Percentiles rank a stretch among this genome's conserved stretches.
phyloP scores from a whole-genome alignment of 1,284 basidiomycete species.

The Trametes sp. region DNA sequence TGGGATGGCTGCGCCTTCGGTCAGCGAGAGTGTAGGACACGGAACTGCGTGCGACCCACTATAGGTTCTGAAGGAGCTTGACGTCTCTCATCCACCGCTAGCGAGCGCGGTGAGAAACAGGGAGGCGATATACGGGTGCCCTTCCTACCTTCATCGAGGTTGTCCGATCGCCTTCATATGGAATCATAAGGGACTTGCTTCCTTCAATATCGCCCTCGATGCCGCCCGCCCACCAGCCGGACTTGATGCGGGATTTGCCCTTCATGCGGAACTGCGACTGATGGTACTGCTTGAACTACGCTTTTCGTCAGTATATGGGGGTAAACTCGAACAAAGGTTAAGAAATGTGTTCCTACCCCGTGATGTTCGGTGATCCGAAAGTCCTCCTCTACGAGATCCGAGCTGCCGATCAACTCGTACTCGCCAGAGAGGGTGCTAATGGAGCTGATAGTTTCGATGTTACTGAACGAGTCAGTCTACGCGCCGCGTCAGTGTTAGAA shows the following conservation, averaged over 20 bases:
- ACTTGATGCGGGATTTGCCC: conserved; percentile 45
- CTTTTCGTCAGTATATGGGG: too few species aligned
- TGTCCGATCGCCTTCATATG: conserved; percentile 49
- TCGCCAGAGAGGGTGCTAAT: background rate
- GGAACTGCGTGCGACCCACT: conserved; percentile 40
- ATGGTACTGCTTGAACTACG: conserved; percentile 58
- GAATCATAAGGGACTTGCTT: conserved; percentile 50
- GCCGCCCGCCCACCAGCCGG: conserved; percentile 57
- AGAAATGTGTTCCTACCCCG: conserved; percentile 41
- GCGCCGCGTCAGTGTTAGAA: background rate
- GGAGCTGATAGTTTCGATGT: background rate
- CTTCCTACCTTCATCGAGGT: conserved; percentile 45
- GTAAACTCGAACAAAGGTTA: too few species aligned
- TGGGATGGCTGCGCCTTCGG: conserved; percentile 52
- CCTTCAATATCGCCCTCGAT: conserved; percentile 51
- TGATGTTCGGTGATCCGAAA: conserved; percentile 37
- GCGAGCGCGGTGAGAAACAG: background rate
- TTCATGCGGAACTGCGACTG: conserved; percentile 53
- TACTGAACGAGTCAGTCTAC: conserved; percentile 4
- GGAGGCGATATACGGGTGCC: background rate
- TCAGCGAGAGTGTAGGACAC: background rate
- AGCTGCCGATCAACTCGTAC: background rate
- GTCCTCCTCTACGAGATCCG: conserved; percentile 23
- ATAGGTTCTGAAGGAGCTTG: conserved; percentile 56
- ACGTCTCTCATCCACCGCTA: conserved; percentile 60